phyloP scores from a whole-genome alignment of 2,329 filamentous ascomycete species.

The Pseudogymnoascus sp. region DNA sequence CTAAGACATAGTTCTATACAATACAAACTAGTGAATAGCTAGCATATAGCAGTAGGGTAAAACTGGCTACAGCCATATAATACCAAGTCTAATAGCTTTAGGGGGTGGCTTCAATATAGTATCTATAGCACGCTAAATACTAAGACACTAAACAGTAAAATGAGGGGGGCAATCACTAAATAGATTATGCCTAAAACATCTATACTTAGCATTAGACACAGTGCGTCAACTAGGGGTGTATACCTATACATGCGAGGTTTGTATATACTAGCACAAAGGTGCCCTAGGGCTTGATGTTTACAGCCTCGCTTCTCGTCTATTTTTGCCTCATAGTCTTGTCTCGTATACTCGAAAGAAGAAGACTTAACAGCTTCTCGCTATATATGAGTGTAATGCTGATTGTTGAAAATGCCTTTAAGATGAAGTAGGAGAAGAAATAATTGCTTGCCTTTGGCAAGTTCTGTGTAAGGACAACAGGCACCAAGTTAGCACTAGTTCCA shows the following conservation, averaged over 20 bases:
- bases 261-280: constrained; percentile 69
- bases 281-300: constrained; percentile 35
- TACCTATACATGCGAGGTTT: constrained; percentile 16
- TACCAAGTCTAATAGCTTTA: background rate
- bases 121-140: constrained; percentile 86
- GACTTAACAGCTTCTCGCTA: constrained; percentile 11
- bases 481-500: background rate
- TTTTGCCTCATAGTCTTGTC: constrained; percentile 9
- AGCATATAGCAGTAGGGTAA: constrained; percentile 18
- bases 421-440: constrained; percentile 24
- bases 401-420: constrained; percentile 17
- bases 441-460: constrained; percentile 20
- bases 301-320: background rate
- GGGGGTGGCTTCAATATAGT: constrained; percentile 35
- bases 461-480: constrained; percentile 4
- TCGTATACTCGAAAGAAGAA: background rate
- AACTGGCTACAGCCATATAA: constrained; percentile 62
- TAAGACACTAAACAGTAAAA: constrained; percentile 81
- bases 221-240: constrained; percentile 7
- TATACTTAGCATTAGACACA: constrained; percentile 12
- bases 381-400: constrained; percentile 15
- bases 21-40: constrained; percentile 22
- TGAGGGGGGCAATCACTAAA: constrained; percentile 75
- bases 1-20: constrained; percentile 21
- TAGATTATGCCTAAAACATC: constrained; percentile 59